Conservation (phyloP, 148 eudicot genomes). For the Fagopyrum esculentum region DNA sequence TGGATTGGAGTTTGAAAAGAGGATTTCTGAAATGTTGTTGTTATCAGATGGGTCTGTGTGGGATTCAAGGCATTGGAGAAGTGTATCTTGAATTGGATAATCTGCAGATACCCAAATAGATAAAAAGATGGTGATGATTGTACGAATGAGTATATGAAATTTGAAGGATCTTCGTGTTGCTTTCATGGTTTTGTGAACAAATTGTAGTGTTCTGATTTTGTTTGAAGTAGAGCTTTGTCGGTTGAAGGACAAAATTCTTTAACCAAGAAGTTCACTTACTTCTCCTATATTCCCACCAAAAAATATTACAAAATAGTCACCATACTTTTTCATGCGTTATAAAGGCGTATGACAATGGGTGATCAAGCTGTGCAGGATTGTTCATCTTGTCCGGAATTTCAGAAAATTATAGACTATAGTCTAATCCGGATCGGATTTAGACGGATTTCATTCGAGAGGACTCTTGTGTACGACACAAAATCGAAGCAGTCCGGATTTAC, state of each 20-base stretch:
- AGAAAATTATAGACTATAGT: no score
- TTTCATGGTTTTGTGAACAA: not conserved
- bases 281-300: no score
- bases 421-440: no score
- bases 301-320: no score
- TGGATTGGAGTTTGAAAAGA: constrained; percentile 7
- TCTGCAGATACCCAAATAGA: not conserved
- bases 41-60: constrained; percentile 8
- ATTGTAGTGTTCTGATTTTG: not conserved
- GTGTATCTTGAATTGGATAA: not conserved
- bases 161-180: constrained; percentile 1
- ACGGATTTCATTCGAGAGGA: no score
- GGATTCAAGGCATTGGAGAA: constrained; percentile 6
- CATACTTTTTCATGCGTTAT: no score
- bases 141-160: not conserved
- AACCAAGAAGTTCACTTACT: no score
- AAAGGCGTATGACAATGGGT: no score
- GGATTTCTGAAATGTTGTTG: constrained; percentile 3
- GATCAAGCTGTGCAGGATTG: no score
- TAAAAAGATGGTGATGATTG: not conserved
- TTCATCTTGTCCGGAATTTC: no score
- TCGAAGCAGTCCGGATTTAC: no score
- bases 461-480: no score
- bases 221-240: not conserved
- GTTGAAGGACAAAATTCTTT: not conserved